A percentile compares a stretch with the other conserved stretches of the same genome.
These are phyloP conservation scores for Platanthera guangdongensis DNA, from an alignment of 106 monocot species.

Conservation along the genomic window DNA sequence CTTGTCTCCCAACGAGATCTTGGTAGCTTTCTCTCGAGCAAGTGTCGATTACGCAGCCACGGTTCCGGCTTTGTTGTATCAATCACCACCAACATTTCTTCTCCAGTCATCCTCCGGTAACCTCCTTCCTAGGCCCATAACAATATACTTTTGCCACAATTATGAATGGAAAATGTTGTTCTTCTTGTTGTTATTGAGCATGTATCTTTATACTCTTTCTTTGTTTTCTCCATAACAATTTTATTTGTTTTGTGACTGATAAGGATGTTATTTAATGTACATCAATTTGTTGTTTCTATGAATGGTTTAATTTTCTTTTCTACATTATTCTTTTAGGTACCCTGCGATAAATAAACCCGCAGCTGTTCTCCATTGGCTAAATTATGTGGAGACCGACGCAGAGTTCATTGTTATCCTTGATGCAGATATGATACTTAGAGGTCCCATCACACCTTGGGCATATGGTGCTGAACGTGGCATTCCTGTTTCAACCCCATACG, in stretches of 20 bases:
- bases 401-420: constrained; percentile 93
- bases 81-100: too few relatives aligned
- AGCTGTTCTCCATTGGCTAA: constrained; percentile 93
- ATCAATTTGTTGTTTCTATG: neutral
- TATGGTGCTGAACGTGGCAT: constrained; percentile 72
- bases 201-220: neutral
- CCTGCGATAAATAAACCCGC: constrained; percentile 99
- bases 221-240: neutral
- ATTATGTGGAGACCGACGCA: constrained; percentile 81
- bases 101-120: too few relatives aligned
- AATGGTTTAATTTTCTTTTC: neutral
- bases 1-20: too few relatives aligned
- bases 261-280: too few relatives aligned
- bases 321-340: constrained; percentile 41
- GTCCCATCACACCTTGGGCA: constrained; percentile 97
- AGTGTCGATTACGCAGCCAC: too few relatives aligned
- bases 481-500: constrained; percentile 98
- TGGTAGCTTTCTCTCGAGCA: too few relatives aligned
- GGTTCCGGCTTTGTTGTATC: too few relatives aligned
- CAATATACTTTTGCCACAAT: too few relatives aligned
- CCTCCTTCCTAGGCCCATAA: too few relatives aligned
- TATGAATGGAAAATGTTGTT: too few relatives aligned
- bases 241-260: too few relatives aligned
- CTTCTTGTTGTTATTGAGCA: too few relatives aligned
- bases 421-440: constrained; percentile 97